Evolutionary conservation across 2,329 filamentous ascomycete genomes (phyloP), one percentile per base, ranked within the genome.

Genomic region (Aaosphaeria pasadenensis): DNA sequence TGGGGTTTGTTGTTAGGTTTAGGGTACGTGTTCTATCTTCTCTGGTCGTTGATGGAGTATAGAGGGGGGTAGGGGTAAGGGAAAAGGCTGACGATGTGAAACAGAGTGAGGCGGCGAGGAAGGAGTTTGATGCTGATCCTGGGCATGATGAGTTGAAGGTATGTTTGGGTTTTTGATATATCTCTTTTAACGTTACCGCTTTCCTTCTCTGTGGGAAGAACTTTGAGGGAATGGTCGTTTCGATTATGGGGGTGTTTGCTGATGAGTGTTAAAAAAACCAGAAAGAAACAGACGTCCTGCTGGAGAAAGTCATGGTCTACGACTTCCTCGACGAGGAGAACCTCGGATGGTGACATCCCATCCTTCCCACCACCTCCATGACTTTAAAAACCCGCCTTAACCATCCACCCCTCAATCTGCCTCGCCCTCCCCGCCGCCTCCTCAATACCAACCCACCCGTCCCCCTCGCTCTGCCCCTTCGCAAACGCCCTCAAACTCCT

Each of bases 241-340:
- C 4, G 17, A 24, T 24, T 24, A 24, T 24, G 17, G 17, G 33
- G n/a, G 7, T 36, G 33, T 36, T 9, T 36, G 7, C 9, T 36
- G 33, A 9, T 36, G 33, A 36, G 7, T n/a, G n/a, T n/a, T 36
- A 36, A 9, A n/a, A 6, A 5, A 1, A 11, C 11, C 44, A 64
- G 58, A 52, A 58, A 7, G 59, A 64, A 38, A 64, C 61, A 11
- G 61, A 63, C 46, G 54, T 57, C 5, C 42, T 64, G 47, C 42
- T 64, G 17, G 52, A 54, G 43, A 52, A 57, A 33, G 59, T 64
- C 0, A 62, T 63, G 49, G 61, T 64, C 32, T 62, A 63, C 50
- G 61, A 64, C 35, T 63, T 63, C 47, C 47, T 58, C 2, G 57
- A 56, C 13, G 47, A 64, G 45, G 53, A 52, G 11, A 59, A 59